phyloP scores from a whole-genome alignment of 1,284 basidiomycete genomes.

The Apiotrichum gracile region DNA sequence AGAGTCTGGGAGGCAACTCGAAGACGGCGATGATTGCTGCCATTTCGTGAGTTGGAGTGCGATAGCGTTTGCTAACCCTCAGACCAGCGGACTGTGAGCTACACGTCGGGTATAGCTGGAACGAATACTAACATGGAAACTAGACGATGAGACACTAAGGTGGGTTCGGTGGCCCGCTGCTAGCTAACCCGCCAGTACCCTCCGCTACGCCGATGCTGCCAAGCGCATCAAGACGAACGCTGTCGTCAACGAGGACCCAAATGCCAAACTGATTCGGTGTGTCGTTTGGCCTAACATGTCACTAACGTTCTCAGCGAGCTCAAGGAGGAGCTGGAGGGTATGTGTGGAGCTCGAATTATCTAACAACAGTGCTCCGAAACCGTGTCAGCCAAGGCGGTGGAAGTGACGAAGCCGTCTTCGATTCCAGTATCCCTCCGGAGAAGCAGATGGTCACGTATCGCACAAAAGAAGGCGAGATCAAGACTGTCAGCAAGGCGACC shows the following conservation, averaged over 20 bases:
- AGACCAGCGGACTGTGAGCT: constrained; percentile 65
- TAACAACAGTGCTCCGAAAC: constrained; percentile 29
- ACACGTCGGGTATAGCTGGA: neutral
- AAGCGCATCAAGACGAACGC: constrained; percentile 99
- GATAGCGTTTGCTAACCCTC: neutral
- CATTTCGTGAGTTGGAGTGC: constrained; percentile 56
- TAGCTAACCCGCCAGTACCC: constrained; percentile 21
- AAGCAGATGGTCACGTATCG: constrained; percentile 93
- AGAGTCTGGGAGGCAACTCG: constrained; percentile 90
- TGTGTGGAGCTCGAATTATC: constrained; percentile 19
- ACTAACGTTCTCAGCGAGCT: constrained; percentile 84
- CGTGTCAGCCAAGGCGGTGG: constrained; percentile 50
- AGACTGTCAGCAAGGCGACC: constrained; percentile 93
- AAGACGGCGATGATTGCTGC: constrained; percentile 89
- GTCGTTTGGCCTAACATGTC: neutral
- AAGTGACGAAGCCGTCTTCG: constrained; percentile 69
- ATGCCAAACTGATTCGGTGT: constrained; percentile 78
- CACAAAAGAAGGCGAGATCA: constrained; percentile 87
- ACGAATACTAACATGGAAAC: neutral
- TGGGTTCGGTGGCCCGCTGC: constrained; percentile 4
- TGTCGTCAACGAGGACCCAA: constrained; percentile 97
- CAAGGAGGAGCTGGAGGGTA: constrained; percentile 93
- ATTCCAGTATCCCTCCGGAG: constrained; percentile 83
- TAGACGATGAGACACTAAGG: constrained; percentile 87
- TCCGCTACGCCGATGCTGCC: constrained; percentile 89